These are phyloP conservation scores for Diaporthe ilicicola DNA, from an alignment of 2,329 filamentous ascomycete species.

Conservation along the genomic window DNA sequence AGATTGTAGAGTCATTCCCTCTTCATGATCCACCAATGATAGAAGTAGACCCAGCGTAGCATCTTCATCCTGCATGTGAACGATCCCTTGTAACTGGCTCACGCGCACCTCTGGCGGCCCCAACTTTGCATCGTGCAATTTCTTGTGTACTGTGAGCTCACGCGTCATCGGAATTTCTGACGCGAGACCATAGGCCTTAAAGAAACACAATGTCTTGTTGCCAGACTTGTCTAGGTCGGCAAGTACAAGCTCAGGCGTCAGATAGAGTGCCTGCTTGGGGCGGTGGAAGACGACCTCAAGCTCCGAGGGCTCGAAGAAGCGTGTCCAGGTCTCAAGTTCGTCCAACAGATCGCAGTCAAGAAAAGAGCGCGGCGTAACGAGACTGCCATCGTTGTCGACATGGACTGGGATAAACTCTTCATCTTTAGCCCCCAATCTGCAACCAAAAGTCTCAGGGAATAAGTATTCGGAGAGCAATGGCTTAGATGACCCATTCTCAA, in stretches of 20 bases:
- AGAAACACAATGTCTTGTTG: constrained; percentile 1
- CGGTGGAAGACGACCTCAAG: neutral
- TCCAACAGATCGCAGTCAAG: neutral
- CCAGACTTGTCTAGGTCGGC: neutral
- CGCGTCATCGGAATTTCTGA: neutral
- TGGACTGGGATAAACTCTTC: neutral
- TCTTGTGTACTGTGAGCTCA: neutral
- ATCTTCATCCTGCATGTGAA: neutral
- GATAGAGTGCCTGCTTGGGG: neutral
- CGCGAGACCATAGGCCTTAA: neutral
- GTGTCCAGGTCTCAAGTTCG: neutral
- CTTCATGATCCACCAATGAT: constrained; percentile 1
- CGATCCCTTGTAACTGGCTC: neutral
- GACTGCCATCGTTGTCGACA: neutral
- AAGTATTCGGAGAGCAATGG: neutral
- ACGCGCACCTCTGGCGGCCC: neutral
- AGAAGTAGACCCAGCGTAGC: neutral
- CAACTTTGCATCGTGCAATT: neutral
- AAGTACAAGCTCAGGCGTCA: neutral
- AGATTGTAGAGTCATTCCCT: constrained; percentile 2
- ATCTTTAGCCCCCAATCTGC: neutral
- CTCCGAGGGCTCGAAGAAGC: neutral
- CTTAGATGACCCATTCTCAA: neutral
- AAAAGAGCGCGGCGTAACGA: neutral
- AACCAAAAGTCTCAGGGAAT: neutral